These are phyloP conservation scores for Ceraceosorus bombacis DNA, from an alignment of 1,284 basidiomycete genomes.

Conservation along the genomic window DNA sequence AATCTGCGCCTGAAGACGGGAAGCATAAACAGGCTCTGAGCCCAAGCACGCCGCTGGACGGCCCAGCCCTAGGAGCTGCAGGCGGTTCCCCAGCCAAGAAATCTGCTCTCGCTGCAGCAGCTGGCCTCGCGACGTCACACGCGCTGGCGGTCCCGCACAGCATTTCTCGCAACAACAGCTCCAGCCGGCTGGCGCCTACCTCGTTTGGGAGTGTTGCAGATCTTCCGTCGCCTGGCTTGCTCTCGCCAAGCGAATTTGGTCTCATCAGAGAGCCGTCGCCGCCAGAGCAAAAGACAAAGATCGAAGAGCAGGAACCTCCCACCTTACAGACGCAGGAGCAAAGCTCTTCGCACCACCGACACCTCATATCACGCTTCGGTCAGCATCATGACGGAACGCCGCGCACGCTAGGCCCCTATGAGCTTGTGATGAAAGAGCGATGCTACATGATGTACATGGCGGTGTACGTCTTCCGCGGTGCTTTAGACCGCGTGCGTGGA, in stretches of 20 bases:
- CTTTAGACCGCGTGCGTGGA: slow-evolving; percentile 41
- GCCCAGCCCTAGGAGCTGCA: not conserved
- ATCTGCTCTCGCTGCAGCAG: not conserved
- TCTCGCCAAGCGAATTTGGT: not conserved
- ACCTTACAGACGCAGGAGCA: not conserved
- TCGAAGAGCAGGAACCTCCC: not conserved
- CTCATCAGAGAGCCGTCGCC: not conserved
- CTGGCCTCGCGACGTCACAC: not conserved
- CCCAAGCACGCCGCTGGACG: not conserved
- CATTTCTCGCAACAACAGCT: not conserved
- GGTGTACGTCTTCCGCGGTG: slow-evolving; percentile 42
- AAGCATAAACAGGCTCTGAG: not conserved
- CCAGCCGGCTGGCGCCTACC: not conserved
- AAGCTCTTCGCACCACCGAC: not conserved
- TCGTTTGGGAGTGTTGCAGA: not conserved
- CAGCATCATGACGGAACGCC: slow-evolving; percentile 24
- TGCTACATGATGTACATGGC: slow-evolving; percentile 62
- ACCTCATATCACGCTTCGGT: not conserved
- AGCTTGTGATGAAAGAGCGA: slow-evolving; percentile 71
- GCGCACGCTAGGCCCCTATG: slow-evolving; percentile 56
- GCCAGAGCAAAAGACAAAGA: not conserved
- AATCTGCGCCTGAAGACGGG: not conserved
- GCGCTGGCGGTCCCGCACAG: not conserved
- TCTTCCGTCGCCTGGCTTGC: not conserved
- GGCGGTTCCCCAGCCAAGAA: not conserved